Percentiles rank a stretch among this genome's conserved stretches.
These are phyloP conservation scores for Cercospora sp. DNA, from an alignment of 2,329 filamentous ascomycete genomes.

Conservation along the genomic window DNA sequence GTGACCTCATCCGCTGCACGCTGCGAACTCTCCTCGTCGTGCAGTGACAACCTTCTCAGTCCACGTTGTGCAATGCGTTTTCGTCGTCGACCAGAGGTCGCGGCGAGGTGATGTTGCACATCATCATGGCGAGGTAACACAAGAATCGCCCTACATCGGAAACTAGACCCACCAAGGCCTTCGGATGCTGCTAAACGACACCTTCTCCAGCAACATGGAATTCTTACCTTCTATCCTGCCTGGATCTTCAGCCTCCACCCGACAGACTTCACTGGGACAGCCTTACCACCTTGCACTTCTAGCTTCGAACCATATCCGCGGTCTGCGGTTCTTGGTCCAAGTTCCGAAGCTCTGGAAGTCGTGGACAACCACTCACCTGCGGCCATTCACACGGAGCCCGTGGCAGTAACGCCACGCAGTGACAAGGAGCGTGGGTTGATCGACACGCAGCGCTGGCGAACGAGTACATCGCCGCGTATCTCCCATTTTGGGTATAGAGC, in stretches of 20 bases:
- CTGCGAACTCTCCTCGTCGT: not conserved
- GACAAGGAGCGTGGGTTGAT: conserved; percentile 8
- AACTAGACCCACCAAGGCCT: not conserved
- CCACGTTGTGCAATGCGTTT: not conserved
- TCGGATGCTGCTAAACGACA: not conserved
- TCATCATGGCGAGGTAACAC: not conserved
- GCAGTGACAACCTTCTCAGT: not conserved
- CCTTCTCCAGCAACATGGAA: not conserved
- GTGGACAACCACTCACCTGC: not conserved
- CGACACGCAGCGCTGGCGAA: not conserved
- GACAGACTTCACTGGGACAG: not conserved
- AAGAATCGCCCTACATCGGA: not conserved
- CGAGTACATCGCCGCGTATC: not conserved
- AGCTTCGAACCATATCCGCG: not conserved
- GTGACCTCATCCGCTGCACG: not conserved
- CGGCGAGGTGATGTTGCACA: not conserved
- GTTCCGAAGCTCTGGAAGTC: not conserved
- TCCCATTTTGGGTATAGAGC: not conserved
- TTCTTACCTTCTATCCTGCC: not conserved
- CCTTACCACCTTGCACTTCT: not conserved
- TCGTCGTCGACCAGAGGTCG: not conserved
- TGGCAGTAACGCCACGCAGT: not conserved
- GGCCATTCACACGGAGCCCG: not conserved
- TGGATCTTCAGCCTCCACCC: not conserved
- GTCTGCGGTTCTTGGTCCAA: not conserved